Base-by-base conservation (phyloP, 2,329 filamentous ascomycete species). In the Diaporthe ilicicola region DNA sequence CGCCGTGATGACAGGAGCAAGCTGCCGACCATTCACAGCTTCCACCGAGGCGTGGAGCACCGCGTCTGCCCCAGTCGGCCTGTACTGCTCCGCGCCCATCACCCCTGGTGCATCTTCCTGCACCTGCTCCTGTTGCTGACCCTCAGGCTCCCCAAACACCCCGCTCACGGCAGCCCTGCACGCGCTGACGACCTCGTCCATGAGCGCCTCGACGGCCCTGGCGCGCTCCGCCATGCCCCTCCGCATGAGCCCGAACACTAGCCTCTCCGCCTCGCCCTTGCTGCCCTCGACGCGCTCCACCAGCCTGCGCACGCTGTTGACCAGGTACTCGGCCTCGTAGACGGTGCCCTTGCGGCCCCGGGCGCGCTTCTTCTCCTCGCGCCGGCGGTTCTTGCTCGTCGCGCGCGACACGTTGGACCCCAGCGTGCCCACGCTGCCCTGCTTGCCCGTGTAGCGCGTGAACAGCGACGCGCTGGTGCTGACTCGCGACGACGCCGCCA, bases 241-340 rank as follows among this genome's bases (percentile, higher is more conserved):
- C 70, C 94, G 88, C 73, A 94, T 85, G 70, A 98, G 84, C 0
- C 92, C 94, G 74, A 93, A 90, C 0, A 97, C 88, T 9, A 98
- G 85, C 19, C 91, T 83, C 77, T 90, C 88, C 0, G 94, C 89
- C 79, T 99, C 96, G 0, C 89, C 86, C 64, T 90, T 88, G 3
- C 92, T 87, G 27, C 85, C 86, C 79, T 95, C 94, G 27, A 97
- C 90, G 44, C 95, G 88, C 79, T 97, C 94, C 17, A 97, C 89
- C 42, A 99, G 86, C 29, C 96, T 87, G 15, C 92, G 89, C 44
- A 98, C 91, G 75, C 92, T 95, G 80, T 95, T 96, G 71, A 97
- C 91, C 6, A 99, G 88, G 80, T 99, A 99, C 81, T 98, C 96
- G 79, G 98, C 95, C 81, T 99, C 96, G 81, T 99, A 99, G 6